Percentiles rank a stretch among this genome's conserved stretches.
Evolutionary conservation across 192 early-diverging fungal genomes (phyloP).

Genomic region (Coemansia sp.): DNA sequence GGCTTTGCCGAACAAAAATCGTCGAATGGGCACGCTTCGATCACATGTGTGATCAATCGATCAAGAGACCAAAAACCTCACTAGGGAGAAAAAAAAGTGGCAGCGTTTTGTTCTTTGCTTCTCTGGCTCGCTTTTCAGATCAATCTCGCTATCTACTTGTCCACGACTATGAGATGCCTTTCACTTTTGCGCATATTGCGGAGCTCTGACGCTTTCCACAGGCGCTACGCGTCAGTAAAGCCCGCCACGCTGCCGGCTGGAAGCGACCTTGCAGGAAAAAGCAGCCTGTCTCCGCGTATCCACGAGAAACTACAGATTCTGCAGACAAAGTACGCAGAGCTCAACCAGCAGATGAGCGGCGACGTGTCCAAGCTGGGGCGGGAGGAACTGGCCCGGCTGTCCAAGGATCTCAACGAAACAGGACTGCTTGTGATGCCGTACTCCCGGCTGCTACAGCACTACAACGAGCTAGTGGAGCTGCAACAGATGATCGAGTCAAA

Average conservation of each 20-base stretch:
- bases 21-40: background rate
- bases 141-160: background rate
- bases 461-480: constrained; percentile 42
- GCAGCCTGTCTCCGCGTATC: constrained; percentile 42
- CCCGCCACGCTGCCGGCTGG: constrained; percentile 13
- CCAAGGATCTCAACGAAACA: constrained; percentile 48
- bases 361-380: constrained; percentile 27
- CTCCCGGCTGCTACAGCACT: constrained; percentile 27
- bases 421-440: constrained; percentile 30
- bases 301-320: constrained; percentile 38
- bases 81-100: background rate
- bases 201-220: background rate
- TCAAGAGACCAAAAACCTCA: background rate
- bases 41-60: background rate
- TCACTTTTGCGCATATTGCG: background rate
- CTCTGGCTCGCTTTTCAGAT: background rate
- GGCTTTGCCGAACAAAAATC: background rate
- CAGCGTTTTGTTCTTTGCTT: background rate
- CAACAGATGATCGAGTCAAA: constrained; percentile 45
- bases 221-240: background rate
- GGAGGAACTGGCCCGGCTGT: constrained; percentile 47
- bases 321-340: constrained; percentile 15
- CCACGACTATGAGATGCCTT: background rate
- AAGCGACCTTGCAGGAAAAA: constrained; percentile 45
- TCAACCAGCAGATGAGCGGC: constrained; percentile 37